Conservation (phyloP, 2,329 filamentous ascomycete species). For the Penicillium sp. region DNA sequence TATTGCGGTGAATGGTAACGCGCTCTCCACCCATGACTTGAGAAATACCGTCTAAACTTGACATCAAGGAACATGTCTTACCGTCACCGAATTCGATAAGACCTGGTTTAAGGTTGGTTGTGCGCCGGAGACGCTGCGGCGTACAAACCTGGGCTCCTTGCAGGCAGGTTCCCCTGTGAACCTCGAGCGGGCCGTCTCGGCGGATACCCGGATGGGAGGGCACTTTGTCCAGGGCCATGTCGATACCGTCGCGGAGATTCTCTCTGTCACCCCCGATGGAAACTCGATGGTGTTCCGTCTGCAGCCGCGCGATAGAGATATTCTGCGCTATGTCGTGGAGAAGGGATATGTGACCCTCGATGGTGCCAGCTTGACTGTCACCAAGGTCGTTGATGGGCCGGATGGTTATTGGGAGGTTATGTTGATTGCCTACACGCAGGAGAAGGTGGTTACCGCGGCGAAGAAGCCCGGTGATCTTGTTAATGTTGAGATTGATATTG, state of each 20-base stretch:
- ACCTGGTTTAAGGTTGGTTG: constrained; percentile 82
- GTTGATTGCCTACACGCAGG: constrained; percentile 95
- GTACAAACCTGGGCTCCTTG: constrained; percentile 86
- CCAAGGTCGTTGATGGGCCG: constrained; percentile 71
- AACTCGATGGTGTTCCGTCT: constrained; percentile 88
- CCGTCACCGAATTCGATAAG: constrained; percentile 68
- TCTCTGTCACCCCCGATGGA: constrained; percentile 71
- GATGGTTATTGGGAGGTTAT: constrained; percentile 92
- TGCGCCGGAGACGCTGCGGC: constrained; percentile 89
- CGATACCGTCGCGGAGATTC: constrained; percentile 77
- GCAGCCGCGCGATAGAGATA: constrained; percentile 61
- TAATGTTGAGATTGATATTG: constrained; percentile 90
- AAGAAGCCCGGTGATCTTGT: constrained; percentile 78
- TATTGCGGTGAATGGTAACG: constrained; percentile 80
- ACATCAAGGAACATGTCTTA: constrained; percentile 70
- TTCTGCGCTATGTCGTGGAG: constrained; percentile 86
- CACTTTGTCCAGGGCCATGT: constrained; percentile 99
- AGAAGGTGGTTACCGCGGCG: constrained; percentile 74
- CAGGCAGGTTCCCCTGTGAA: constrained; percentile 68
- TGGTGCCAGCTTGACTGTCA: constrained; percentile 90
- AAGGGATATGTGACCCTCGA: constrained; percentile 96
- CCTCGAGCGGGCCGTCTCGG: constrained; percentile 87
- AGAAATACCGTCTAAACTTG: background rate
- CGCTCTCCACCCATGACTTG: background rate
- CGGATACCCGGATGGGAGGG: constrained; percentile 91